Percentiles rank a stretch among this genome's conserved stretches.
phyloP scores from a whole-genome alignment of 208 protist species.

The Leishmania aethiopica region DNA sequence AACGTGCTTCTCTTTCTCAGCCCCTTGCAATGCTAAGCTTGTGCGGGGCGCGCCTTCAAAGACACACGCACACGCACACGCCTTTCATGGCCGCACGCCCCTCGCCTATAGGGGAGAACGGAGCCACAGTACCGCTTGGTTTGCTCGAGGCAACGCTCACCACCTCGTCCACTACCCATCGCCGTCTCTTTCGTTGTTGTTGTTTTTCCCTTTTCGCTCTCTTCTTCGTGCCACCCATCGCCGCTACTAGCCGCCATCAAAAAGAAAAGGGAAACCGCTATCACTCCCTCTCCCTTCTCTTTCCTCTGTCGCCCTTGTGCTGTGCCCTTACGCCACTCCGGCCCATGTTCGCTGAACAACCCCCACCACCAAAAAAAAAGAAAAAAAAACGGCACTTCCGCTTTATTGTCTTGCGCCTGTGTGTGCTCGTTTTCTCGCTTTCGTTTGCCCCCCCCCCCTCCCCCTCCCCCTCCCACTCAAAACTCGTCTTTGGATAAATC shows the following conservation, averaged over 20 bases:
- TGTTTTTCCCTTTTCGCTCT: not conserved
- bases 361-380: not conserved
- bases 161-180: not conserved
- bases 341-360: not conserved
- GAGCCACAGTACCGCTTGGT: not conserved
- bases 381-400: not conserved
- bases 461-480: not conserved
- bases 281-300: not conserved
- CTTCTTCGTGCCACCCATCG: not conserved
- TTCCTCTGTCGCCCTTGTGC: not conserved
- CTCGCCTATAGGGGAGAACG: not conserved
- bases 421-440: not conserved
- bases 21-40: not conserved
- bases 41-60: not conserved
- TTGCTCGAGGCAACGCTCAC: not conserved
- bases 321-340: not conserved
- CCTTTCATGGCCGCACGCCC: not conserved
- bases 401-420: not conserved
- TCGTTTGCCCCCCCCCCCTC: not conserved
- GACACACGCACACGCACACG: conserved; percentile 3
- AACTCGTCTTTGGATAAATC: not conserved
- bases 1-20: not conserved
- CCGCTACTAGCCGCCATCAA: not conserved
- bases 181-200: not conserved
- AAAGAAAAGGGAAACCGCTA: not conserved